Evolutionary conservation across 495 filamentous ascomycete genomes (phyloP), one percentile per base, ranked within the genome.

Genomic region (Aspergillus wentii): DNA sequence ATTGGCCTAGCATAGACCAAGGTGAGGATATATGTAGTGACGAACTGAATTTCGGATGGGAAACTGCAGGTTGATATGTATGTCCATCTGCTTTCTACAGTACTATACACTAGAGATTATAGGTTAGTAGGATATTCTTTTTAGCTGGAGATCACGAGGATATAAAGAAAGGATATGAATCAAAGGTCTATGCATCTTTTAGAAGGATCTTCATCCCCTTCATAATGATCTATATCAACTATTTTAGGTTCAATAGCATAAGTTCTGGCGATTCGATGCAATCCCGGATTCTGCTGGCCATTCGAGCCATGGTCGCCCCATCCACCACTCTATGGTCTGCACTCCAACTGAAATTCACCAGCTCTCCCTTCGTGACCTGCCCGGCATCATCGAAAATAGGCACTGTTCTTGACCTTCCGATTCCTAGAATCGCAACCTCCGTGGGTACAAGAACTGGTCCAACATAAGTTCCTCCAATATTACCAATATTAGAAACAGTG

Each of bases 401-500:
- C 20, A 83, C 65, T 40, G 74, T 72, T 51, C 78, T 82, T 54
- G 83, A 79, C 54, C 82, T 79, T 6, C 94, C 94, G 21, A 99
- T 68, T 1, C 94, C 94, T 3, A 99, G 62, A 53, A 99, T 97
- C 8, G 87, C 88, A 15, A 96, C 85, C 59, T 99, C 91, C 28
- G 71, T 82, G 30, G 82, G 77, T 17, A 94, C 83, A 41, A 97
- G 83, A n/a, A 99, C 82, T 1, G 94, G 94, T 4, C 81, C 78
- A 17, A 97, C 79, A 49, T 94, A 94, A 1, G 85, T 91, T 3
- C 94, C 94, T 13, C 94, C 94, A 27, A 99, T 88, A 45, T 79
- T 94, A n/a, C 94, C 94, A 43, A 99, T 90, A 52, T 99, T 99
- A 41, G 87, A 94, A 17, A 99, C 78, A 0, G 94, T 96, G 52